Percentiles rank a stretch among this genome's conserved stretches.
phyloP scores from a whole-genome alignment of 2,329 filamentous ascomycete genomes.

The Sporothrix pseudoabietina region DNA sequence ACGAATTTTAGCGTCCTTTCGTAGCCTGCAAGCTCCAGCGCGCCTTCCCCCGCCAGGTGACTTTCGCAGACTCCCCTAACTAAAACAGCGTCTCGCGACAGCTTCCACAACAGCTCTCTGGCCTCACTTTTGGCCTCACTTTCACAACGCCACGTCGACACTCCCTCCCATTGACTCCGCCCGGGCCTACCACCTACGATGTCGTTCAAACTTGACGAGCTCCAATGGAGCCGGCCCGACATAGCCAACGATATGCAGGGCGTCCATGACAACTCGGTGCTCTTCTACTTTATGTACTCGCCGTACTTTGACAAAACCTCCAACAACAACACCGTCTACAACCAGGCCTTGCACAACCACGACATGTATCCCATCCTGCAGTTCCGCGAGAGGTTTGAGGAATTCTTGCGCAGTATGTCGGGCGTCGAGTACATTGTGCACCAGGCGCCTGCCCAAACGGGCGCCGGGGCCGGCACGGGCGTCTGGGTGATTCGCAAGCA shows the following conservation, averaged over 20 bases:
- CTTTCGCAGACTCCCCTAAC: not conserved
- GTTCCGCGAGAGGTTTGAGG: constrained; percentile 66
- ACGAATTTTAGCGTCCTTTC: not conserved
- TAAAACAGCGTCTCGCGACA: not conserved
- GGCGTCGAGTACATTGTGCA: constrained; percentile 68
- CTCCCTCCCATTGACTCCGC: not conserved
- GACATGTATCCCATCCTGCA: constrained; percentile 59
- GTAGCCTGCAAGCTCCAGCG: not conserved
- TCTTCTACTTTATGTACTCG: constrained; percentile 68
- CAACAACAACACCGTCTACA: constrained; percentile 66
- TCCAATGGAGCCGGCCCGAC: constrained; percentile 63
- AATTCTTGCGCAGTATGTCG: constrained; percentile 63
- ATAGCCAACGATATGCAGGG: constrained; percentile 53
- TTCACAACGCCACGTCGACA: not conserved
- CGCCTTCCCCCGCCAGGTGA: not conserved
- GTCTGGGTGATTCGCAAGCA: constrained; percentile 73
- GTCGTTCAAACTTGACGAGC: constrained; percentile 61
- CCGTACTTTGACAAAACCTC: constrained; percentile 69
- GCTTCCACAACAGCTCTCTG: not conserved
- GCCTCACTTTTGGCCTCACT: not conserved
- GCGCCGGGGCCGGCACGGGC: constrained; percentile 61
- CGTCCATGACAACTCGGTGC: constrained; percentile 65
- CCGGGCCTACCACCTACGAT: constrained; percentile 39
- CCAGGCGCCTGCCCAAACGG: constrained; percentile 65
- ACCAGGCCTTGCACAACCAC: constrained; percentile 63